Conservation (phyloP, 441 rosid genomes). For the Adansonia grandidieri region DNA sequence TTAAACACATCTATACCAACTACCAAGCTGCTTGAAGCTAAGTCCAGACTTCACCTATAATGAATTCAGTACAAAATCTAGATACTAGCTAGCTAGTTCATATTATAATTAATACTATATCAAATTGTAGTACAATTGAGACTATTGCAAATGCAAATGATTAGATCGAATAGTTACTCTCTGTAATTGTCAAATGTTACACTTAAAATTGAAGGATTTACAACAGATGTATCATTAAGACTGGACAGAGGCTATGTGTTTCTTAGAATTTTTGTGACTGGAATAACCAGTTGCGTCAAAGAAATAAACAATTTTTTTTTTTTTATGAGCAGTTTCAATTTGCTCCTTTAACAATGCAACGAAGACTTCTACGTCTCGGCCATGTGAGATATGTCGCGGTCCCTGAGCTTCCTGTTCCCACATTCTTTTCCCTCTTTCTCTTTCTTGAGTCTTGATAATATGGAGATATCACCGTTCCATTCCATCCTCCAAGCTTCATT, state of each 20-base stretch:
- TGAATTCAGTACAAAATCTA: not conserved
- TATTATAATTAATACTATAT: not conserved
- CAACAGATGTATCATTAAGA: not conserved
- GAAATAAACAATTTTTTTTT: not conserved
- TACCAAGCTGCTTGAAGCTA: slow-evolving; percentile 7
- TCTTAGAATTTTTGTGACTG: not conserved
- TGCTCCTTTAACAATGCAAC: slow-evolving; percentile 38
- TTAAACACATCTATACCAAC: not conserved
- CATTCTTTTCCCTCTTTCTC: slow-evolving; percentile 30
- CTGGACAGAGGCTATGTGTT: not conserved
- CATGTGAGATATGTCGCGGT: slow-evolving; percentile 65
- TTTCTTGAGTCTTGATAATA: not conserved
- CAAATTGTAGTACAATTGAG: not conserved
- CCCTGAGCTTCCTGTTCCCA: slow-evolving; percentile 42
- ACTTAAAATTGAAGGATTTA: slow-evolving; percentile 4
- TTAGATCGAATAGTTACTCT: not conserved
- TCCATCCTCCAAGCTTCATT: slow-evolving; percentile 42
- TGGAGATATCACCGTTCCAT: slow-evolving; percentile 19
- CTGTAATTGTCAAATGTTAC: not conserved
- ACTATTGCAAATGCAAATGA: not conserved
- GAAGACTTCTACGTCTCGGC: slow-evolving; percentile 40
- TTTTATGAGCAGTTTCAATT: slow-evolving; percentile 21
- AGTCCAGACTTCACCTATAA: slow-evolving; percentile 12
- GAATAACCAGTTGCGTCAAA: slow-evolving; percentile 3
- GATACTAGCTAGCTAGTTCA: not conserved